These are phyloP conservation scores for Chrysoporthe austroafricana DNA, from an alignment of 2,329 filamentous ascomycete species.

Conservation along the genomic window DNA sequence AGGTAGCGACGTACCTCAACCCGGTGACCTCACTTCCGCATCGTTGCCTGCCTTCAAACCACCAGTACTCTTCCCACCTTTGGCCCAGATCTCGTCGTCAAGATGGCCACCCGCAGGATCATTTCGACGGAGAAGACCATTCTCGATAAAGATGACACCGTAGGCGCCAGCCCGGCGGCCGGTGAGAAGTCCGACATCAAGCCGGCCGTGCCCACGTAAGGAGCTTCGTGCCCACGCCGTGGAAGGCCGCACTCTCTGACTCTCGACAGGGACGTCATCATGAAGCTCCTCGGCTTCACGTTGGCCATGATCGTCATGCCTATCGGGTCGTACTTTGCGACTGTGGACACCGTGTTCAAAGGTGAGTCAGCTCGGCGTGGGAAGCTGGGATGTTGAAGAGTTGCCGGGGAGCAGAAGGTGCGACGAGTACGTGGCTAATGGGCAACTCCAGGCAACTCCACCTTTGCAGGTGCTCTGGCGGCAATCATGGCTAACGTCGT, in stretches of 20 bases:
- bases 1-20: background rate
- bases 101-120: constrained; percentile 73
- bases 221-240: constrained; percentile 29
- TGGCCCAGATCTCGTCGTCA: background rate
- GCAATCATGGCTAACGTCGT: constrained; percentile 92
- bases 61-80: background rate
- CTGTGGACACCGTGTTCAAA: constrained; percentile 74
- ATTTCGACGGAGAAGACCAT: constrained; percentile 68
- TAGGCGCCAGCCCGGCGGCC: constrained; percentile 44
- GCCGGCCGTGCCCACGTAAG: constrained; percentile 83
- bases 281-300: constrained; percentile 89
- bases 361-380: constrained; percentile 55
- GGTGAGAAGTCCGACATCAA: constrained; percentile 70
- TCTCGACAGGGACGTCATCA: constrained; percentile 71
- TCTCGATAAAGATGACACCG: constrained; percentile 61
- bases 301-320: constrained; percentile 88
- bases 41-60: background rate
- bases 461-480: constrained; percentile 81
- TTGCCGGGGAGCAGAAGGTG: background rate
- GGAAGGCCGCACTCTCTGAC: background rate
- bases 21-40: background rate
- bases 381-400: background rate
- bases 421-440: background rate
- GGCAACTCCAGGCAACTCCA: constrained; percentile 70
- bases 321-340: constrained; percentile 86